Conservation (phyloP, 805 yeast species). For the Saccharomycopsis amapae region DNA sequence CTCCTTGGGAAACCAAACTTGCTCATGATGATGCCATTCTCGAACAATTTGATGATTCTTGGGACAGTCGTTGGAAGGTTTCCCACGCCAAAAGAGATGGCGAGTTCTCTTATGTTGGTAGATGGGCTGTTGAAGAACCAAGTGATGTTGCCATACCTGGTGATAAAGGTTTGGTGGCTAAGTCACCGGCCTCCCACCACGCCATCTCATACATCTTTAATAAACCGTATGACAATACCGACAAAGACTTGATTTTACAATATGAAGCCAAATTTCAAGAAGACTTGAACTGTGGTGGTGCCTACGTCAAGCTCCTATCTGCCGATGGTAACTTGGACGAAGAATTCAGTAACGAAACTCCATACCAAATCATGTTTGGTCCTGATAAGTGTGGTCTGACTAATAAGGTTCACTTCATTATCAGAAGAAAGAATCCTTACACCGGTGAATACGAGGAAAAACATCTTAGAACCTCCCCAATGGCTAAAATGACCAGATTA, state of each 20-base stretch:
- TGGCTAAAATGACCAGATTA: conserved; percentile 49
- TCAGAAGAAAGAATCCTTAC: conserved; percentile 49
- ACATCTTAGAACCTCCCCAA: conserved; percentile 60
- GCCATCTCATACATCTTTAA: conserved; percentile 67
- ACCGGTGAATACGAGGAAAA: conserved; percentile 60
- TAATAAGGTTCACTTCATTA: conserved; percentile 73
- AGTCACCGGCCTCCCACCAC: conserved; percentile 70
- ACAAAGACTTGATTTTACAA: conserved; percentile 70
- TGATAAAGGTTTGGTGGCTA: conserved; percentile 73
- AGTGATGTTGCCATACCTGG: conserved; percentile 51
- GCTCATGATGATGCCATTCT: conserved; percentile 39
- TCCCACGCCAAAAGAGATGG: conserved; percentile 50
- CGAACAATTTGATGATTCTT: conserved; percentile 52
- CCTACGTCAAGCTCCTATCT: conserved; percentile 70
- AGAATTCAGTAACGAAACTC: conserved; percentile 57
- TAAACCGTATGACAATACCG: conserved; percentile 49
- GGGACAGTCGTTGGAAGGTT: conserved; percentile 46
- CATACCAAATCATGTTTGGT: conserved; percentile 87
- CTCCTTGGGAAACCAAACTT: neutral
- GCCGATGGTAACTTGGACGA: conserved; percentile 31
- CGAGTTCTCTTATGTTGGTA: conserved; percentile 56
- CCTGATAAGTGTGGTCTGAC: conserved; percentile 85
- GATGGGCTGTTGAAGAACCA: conserved; percentile 66
- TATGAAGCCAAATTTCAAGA: conserved; percentile 83
- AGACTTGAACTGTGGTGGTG: conserved; percentile 81